Base-by-base conservation (phyloP, 768 basidiomycete genomes). In the Tricholoma hemisulphureum region DNA sequence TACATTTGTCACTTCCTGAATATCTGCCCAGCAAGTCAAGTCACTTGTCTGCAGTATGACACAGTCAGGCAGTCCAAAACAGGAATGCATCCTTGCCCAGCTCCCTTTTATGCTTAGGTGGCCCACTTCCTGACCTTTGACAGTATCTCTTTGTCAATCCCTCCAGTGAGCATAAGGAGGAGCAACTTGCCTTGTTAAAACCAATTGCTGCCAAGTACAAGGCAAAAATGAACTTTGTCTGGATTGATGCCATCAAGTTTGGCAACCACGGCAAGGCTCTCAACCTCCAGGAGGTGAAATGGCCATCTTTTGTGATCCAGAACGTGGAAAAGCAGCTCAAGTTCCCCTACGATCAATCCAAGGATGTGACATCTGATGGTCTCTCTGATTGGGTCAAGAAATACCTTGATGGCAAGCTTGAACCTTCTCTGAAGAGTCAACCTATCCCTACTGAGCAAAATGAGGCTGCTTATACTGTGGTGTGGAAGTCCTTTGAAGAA, bases 131-230 rank as follows among this genome's bases (percentile, higher is more conserved):
- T n/a, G n/a, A n/a, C n/a, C n/a, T n/a, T n/a, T n/a, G n/a, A n/a
- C n/a, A n/a, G n/a, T 99, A 99, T 77, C 81, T 97, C 64, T 99
- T 99, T 79, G 66, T 95, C 64, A 93, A 98, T 72, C 89, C 95
- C 28, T 72, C 82, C 43, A 80, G 83, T 58, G 83, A 85, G 62
- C 78, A 80, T 58, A 86, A 83, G 63, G 81, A 91, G 13, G 77
- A 78, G 28, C 72, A 87, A 50, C 82, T 96, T 61, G 85, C 85
- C 23, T 73, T 79, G 37, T 69, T 98, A 63, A 85, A 80, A 64
- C 87, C 93, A 8, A 72, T 96, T 53, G 97, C 97, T 6, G 77
- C 85, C 53, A 84, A 87, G 69, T 85, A 84, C 80, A 93, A 91
- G 75, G 82, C 86, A 65, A 87, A 92, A 75, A 68, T 98, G 70